phyloP scores from a whole-genome alignment of 257 asterid genomes.

The Hygrophila difformis region DNA sequence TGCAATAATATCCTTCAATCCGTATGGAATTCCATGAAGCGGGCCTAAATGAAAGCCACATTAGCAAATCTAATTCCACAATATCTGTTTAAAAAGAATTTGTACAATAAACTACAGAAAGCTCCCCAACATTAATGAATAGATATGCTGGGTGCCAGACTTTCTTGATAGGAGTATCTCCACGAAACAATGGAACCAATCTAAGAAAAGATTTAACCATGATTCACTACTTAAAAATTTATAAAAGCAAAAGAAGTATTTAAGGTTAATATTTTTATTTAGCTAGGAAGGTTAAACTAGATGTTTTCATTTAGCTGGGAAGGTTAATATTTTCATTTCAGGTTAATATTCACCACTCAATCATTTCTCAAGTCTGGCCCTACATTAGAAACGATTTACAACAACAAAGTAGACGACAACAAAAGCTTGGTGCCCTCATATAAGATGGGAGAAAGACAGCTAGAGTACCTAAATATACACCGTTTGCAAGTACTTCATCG shows the following conservation, averaged over 20 bases:
- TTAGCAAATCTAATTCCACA: neutral
- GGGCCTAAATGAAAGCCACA: constrained; percentile 49
- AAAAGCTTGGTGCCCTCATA: neutral
- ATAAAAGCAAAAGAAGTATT: neutral
- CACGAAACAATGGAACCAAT: neutral
- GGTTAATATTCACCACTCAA: too few species aligned
- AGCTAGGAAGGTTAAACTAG: too few species aligned
- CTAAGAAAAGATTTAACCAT: neutral
- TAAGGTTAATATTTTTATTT: too few species aligned
- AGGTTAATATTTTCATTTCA: too few species aligned
- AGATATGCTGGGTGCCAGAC: too few species aligned
- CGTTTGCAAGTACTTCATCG: constrained; percentile 59
- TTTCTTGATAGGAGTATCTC: neutral
- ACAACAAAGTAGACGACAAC: neutral
- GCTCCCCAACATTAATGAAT: too few species aligned
- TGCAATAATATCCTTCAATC: constrained; percentile 87
- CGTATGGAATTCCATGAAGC: constrained; percentile 94
- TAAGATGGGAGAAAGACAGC: constrained; percentile 1
- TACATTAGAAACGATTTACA: too few species aligned
- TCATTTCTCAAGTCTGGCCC: too few species aligned
- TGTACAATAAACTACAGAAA: neutral
- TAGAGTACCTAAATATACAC: constrained; percentile 51
- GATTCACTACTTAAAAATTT: neutral
- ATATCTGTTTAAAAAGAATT: constrained; percentile 1
- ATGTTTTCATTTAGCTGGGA: too few species aligned